These are phyloP conservation scores for Wickerhamomyces hampshirensis DNA, from an alignment of 805 yeast species.

Conservation along the genomic window DNA sequence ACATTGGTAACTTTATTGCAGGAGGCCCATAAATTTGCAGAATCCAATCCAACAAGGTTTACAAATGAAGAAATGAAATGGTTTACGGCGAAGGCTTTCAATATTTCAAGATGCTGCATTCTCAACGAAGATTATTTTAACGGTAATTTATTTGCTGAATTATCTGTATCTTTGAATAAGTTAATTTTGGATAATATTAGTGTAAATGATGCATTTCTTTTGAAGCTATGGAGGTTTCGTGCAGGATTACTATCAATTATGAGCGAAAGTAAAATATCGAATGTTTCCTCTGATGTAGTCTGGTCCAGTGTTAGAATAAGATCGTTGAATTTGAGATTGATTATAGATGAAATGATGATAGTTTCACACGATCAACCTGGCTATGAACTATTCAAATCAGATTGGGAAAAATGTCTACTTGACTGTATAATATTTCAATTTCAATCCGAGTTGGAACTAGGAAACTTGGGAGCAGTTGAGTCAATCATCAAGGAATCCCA, in stretches of 20 bases:
- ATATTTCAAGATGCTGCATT: conserved; percentile 26
- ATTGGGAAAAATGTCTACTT: conserved; percentile 19
- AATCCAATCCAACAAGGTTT: conserved; percentile 12
- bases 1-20: conserved; percentile 11
- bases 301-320: conserved; percentile 8
- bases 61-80: conserved; percentile 34
- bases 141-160: conserved; percentile 17
- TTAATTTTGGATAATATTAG: conserved; percentile 25
- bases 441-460: conserved; percentile 22
- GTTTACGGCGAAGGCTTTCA: conserved; percentile 34
- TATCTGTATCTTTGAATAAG: conserved; percentile 18
- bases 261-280: conserved; percentile 10
- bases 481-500: conserved; percentile 19
- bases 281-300: conserved; percentile 6
- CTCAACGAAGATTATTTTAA: conserved; percentile 8
- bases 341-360: conserved; percentile 14
- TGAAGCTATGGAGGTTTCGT: conserved; percentile 17
- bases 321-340: conserved; percentile 10
- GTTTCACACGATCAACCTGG: conserved; percentile 9
- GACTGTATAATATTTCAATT: conserved; percentile 22
- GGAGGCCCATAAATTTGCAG: conserved; percentile 14
- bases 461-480: conserved; percentile 19
- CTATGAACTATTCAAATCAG: conserved; percentile 8
- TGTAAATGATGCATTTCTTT: conserved; percentile 15
- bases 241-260: conserved; percentile 14